Percentiles rank a stretch among this genome's conserved stretches.
These are phyloP conservation scores for Carnegiea gigantea DNA, from an alignment of 179 eudicot genomes.

Conservation along the genomic window DNA sequence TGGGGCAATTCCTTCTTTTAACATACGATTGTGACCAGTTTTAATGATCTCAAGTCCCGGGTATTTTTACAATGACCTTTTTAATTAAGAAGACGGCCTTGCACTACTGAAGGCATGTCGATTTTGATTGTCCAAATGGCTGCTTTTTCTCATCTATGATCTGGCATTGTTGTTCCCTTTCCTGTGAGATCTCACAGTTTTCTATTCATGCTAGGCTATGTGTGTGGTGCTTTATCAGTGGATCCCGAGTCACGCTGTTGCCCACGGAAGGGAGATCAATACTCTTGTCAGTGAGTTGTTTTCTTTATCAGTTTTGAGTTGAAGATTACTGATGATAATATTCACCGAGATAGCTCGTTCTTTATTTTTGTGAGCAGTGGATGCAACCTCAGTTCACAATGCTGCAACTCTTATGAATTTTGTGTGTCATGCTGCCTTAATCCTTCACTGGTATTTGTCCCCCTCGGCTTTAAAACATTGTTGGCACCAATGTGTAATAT, in stretches of 20 bases:
- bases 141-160: conserved; percentile 19
- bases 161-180: not conserved
- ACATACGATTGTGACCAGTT: not conserved
- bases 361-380: conserved; percentile 49
- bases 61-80: not conserved
- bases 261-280: conserved; percentile 66
- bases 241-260: conserved; percentile 87
- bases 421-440: conserved; percentile 97
- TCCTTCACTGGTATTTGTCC: conserved; percentile 56
- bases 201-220: conserved; percentile 56
- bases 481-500: not conserved
- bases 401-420: conserved; percentile 92
- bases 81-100: not conserved
- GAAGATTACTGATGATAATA: conserved; percentile 12
- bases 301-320: conserved; percentile 21
- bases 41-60: not conserved
- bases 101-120: not conserved
- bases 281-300: conserved; percentile 95
- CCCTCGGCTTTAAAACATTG: not conserved
- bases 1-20: not conserved
- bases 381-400: conserved; percentile 81
- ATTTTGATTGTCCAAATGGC: not conserved
- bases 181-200: conserved; percentile 6
- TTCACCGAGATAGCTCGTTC: conserved; percentile 20
- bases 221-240: conserved; percentile 84